Base-by-base conservation (phyloP, 306 rosid genomes). In the Dryas octopetala region DNA sequence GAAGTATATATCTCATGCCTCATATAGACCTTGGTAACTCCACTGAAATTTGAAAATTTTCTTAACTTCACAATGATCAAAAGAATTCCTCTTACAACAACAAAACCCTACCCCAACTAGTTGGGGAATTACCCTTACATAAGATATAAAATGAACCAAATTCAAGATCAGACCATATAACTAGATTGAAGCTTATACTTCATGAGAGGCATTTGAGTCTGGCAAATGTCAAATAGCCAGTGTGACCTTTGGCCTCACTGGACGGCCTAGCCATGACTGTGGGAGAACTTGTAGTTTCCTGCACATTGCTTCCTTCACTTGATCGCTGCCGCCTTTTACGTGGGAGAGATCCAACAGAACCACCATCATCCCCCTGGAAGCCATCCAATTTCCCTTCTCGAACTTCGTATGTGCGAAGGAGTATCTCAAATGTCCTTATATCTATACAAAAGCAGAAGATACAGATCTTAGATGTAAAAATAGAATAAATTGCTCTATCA, bases 171-270 rank as follows among this genome's bases (percentile, higher is more conserved):
- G 2, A 16, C 38, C 43, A 0, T 47, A 58, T 71, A 55, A 17
- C 52, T 41, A 55, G n/a, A 71, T 7, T 57, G 7, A 60, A 59
- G 5, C 5, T 71, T 57, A 6, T 73, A 73, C 48, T 62, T 83
- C 77, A 88, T 49, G 77, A 81, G 66, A 84, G 49, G 79, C 93
- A 89, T 84, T 81, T 85, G 67, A 88, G 92, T 65, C 97, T 88
- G 55, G 96, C 97, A 79, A 89, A 91, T 67, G 98, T 91, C 83
- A 93, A 78, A 88, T 89, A 91, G 74, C 98, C 96, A 2, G 97
- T 93, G 86, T 91, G 98, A 78, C 98, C 98, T 83, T 86, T 86
- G 58, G 98, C 92, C 73, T 93, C 98, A 41, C 82, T 75, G 55
- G 87, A 81, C 4, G 93, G 97, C 79, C 84, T 85, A 48, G 88